These are phyloP conservation scores for Nicotiana otophora DNA, from an alignment of 257 asterid genomes.

Conservation along the genomic window DNA sequence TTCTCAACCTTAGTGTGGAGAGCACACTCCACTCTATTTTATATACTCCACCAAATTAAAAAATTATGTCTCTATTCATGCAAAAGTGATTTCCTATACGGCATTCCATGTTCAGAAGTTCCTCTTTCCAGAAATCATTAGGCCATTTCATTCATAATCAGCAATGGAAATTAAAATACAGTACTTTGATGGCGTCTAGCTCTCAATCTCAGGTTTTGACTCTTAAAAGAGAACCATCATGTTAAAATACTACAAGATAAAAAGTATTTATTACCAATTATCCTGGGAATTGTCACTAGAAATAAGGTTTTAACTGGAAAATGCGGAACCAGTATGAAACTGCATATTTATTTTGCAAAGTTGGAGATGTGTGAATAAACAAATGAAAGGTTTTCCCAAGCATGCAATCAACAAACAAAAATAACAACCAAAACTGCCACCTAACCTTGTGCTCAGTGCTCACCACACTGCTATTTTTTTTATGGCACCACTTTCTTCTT, in stretches of 20 bases:
- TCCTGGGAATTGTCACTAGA: not conserved
- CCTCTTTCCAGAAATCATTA: not conserved
- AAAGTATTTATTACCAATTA: not conserved
- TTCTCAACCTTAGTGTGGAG: constrained; percentile 30
- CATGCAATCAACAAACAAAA: not conserved
- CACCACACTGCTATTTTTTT: constrained; percentile 13
- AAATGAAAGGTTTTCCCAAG: not conserved
- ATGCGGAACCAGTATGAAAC: not conserved
- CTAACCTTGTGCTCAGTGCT: constrained; percentile 36
- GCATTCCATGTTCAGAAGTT: constrained; percentile 20
- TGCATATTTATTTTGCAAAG: constrained; percentile 6
- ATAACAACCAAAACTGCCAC: constrained; percentile 2
- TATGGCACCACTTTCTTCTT: not conserved
- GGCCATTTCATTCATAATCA: not conserved
- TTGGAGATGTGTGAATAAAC: not conserved
- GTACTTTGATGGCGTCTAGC: not conserved
- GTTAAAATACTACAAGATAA: not conserved
- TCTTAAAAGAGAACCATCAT: not conserved
- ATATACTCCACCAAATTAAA: not conserved
- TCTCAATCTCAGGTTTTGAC: not conserved
- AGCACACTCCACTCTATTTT: constrained; percentile 47
- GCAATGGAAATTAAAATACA: not conserved
- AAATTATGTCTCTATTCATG: not conserved
- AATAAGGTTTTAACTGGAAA: not conserved
- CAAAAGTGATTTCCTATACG: constrained; percentile 30